Evolutionary conservation across 179 eudicot genomes (phyloP), one percentile per base, ranked within the genome.

Genomic region (Silene coronaria): DNA sequence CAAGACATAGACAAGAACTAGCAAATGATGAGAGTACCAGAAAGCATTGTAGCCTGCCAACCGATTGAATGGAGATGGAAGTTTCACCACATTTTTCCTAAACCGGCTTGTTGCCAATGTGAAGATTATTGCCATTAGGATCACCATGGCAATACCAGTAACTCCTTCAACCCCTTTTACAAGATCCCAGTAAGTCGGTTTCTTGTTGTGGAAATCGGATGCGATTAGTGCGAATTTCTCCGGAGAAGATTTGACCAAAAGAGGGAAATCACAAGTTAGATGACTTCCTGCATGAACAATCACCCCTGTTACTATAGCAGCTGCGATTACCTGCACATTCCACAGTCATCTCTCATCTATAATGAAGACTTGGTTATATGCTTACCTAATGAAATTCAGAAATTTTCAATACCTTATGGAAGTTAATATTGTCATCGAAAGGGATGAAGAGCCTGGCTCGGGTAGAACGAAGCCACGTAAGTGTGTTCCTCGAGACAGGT

Each of bases 11-110:
- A 91, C 97, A 7, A 91, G 78, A 38, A 79, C 87, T 10, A 87
- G 83, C 80, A 89, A 82, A 78, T 89, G 97, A 79, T 91, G 97
- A 5, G 97, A 85, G 72, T 89, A 91, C 97, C 97, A 89, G 62
- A 91, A 91, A 2, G 93, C 93, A 55, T 91, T 91, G 75, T 88
- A 89, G 51, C 93, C 93, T 9, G 93, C 90, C 69, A 91, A 46
- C 70, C 88, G 73, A 78, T 88, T 89, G 63, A 86, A 88, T 5
- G 97, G 97, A 48, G 85, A 34, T 36, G 93, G 91, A 74, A 91
- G 80, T 77, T 84, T 91, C 73, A 88, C 82, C 22, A 80, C 82
- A 70, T 86, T 88, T 76, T 77, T 83, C 67, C 93, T 79, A 74
- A 91, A 89, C 36, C 73, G 76, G 64, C 89, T 77, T 38, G 90